These are phyloP conservation scores for Batkoa obscura DNA, from an alignment of 371 early-diverging fungal genomes.

Conservation along the genomic window DNA sequence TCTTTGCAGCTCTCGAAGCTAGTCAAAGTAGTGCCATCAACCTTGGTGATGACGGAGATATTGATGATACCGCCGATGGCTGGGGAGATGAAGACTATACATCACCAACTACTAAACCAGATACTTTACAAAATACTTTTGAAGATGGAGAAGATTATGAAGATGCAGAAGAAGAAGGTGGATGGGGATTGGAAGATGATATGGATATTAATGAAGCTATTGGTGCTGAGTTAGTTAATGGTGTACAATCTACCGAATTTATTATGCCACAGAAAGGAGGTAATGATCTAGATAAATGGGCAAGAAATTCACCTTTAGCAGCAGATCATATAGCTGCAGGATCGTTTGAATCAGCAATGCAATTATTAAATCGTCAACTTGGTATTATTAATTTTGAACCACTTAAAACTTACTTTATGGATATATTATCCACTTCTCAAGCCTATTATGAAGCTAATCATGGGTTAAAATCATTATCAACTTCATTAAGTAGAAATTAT, in stretches of 20 bases:
- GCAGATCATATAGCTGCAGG: conserved; percentile 88
- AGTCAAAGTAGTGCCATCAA: not conserved
- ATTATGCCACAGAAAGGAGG: conserved; percentile 53
- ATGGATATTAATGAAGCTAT: conserved; percentile 40
- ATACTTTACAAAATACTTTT: not conserved
- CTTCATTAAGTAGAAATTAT: conserved; percentile 39
- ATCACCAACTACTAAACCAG: not conserved
- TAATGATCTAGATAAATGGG: conserved; percentile 46
- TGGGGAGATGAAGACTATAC: not conserved
- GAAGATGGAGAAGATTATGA: conserved; percentile 14
- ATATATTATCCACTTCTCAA: conserved; percentile 55
- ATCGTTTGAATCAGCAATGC: conserved; percentile 83
- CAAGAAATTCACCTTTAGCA: conserved; percentile 60
- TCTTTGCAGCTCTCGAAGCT: not conserved
- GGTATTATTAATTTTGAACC: conserved; percentile 79
- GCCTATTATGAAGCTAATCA: conserved; percentile 39
- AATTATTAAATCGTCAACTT: conserved; percentile 69
- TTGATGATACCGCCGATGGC: not conserved
- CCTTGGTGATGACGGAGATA: conserved; percentile 1
- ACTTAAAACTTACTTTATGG: conserved; percentile 64
- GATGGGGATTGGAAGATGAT: conserved; percentile 29
- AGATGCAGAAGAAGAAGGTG: conserved; percentile 27
- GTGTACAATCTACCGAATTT: conserved; percentile 38
- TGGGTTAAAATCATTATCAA: conserved; percentile 31
- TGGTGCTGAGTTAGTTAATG: conserved; percentile 32